phyloP scores from a whole-genome alignment of 2,329 filamentous ascomycete species.

The Coniella lustricola region DNA sequence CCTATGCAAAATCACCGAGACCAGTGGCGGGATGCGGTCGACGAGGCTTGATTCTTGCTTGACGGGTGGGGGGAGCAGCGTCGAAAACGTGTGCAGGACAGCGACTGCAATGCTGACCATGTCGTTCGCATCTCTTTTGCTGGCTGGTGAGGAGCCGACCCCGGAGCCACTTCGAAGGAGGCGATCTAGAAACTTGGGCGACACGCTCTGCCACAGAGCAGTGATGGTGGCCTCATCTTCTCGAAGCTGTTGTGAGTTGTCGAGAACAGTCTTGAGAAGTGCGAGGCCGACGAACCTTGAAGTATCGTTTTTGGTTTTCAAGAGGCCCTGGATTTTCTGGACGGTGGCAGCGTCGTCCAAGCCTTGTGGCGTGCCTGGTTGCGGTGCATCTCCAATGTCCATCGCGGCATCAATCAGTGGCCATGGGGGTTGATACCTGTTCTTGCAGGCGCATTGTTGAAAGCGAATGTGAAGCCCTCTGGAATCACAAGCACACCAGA shows the following conservation, averaged over 20 bases:
- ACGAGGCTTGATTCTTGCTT: conserved; percentile 40
- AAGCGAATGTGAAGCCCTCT: too few species aligned
- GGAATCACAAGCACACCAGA: too few species aligned
- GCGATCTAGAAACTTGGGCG: conserved; percentile 57
- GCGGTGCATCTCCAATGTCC: too few species aligned
- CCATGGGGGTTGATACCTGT: too few species aligned
- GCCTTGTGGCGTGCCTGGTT: not conserved
- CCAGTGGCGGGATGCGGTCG: conserved; percentile 45
- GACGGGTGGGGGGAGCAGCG: conserved; percentile 45
- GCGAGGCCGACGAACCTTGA: conserved; percentile 62
- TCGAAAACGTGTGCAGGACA: conserved; percentile 55
- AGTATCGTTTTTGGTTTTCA: conserved; percentile 57
- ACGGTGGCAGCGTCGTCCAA: conserved; percentile 22
- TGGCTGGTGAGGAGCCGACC: conserved; percentile 22
- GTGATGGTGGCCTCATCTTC: conserved; percentile 38
- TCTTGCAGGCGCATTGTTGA: too few species aligned
- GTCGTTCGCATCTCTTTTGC: conserved; percentile 40
- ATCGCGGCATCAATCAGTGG: too few species aligned
- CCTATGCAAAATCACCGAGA: conserved; percentile 48
- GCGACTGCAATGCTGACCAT: conserved; percentile 59
- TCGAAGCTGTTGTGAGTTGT: conserved; percentile 48
- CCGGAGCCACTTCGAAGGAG: conserved; percentile 50
- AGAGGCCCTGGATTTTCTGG: conserved; percentile 46
- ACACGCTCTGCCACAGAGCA: conserved; percentile 53
- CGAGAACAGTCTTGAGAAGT: conserved; percentile 58